Evolutionary conservation across 2,329 filamentous ascomycete genomes (phyloP), one percentile per base, ranked within the genome.

Genomic region (Tolypocladium amazonense): DNA sequence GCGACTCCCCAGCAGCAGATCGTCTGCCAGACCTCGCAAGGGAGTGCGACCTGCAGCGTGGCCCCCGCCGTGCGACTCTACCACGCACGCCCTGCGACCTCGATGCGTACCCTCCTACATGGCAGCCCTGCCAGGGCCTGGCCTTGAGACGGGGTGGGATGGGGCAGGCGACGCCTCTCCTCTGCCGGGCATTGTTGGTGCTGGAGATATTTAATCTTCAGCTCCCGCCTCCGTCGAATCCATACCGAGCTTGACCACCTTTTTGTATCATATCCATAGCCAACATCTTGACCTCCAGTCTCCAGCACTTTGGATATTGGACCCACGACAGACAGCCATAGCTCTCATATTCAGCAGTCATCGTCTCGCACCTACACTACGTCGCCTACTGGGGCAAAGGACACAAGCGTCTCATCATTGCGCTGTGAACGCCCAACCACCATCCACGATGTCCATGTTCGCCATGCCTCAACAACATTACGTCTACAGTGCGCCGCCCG

Each of bases 371-470:
- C 15, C 23, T 41, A 45, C 18, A 18, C 23, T 41, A 45, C 18
- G 9, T 33, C 38, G 33, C 56, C 9, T 20, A 33, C 5, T n/a
- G 15, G 18, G 35, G 12, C 8, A 3, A 33, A 18, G 30, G 50
- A 53, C 50, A 53, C 30, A 30, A n/a, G 50, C 50, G 50, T 53
- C 23, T 8, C 27, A n/a, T n/a, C 27, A 12, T 25, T 14, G 45
- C 25, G 45, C 45, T n/a, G 47, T 52, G 18, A 20, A 52, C 15
- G 47, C 47, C 47, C 18, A 18, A 53, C 53, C 58, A 33, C 45
- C 58, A 23, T 58, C 60, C 65, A 67, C 63, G 65, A 73, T 73
- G 71, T 71, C 72, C 62, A 70, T 73, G 67, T 73, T 72, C 61
- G 66, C 67, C 62, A 71, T 72, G 67, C 65, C 70, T 64, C 71